phyloP scores from a whole-genome alignment of 768 basidiomycete genomes.

The Phylloporus arenicola region DNA sequence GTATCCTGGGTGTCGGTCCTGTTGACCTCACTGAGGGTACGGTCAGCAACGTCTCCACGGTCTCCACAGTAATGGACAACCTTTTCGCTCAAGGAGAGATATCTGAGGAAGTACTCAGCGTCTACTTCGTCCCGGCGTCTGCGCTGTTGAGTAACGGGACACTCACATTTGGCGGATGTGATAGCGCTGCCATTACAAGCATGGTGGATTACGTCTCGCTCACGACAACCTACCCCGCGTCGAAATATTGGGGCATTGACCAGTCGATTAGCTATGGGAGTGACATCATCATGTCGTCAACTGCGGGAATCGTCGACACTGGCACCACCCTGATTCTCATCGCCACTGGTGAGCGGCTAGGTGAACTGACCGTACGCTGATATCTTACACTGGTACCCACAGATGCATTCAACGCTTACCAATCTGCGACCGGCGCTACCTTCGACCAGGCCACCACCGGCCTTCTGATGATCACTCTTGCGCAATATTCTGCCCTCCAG shows the following conservation, averaged over 20 bases:
- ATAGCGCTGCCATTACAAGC: slow-evolving; percentile 15
- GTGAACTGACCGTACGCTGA: background rate
- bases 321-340: background rate
- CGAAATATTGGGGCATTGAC: slow-evolving; percentile 26
- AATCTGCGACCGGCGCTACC: background rate
- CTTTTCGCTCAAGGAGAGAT: slow-evolving; percentile 28
- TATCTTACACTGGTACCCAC: background rate
- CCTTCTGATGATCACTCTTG: background rate
- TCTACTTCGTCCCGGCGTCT: slow-evolving; percentile 26
- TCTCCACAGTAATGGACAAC: slow-evolving; percentile 17
- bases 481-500: background rate
- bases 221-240: slow-evolving; percentile 22
- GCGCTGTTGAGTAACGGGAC: slow-evolving; percentile 13
- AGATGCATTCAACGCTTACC: background rate
- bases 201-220: slow-evolving; percentile 17
- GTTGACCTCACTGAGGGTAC: slow-evolving; percentile 27
- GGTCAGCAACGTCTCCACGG: slow-evolving; percentile 8
- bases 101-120: slow-evolving; percentile 19
- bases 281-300: slow-evolving; percentile 12
- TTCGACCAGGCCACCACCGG: background rate
- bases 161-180: slow-evolving; percentile 23
- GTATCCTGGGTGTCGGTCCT: slow-evolving; percentile 35
- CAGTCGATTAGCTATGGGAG: slow-evolving; percentile 22
- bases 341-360: background rate
- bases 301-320: background rate